Evolutionary conservation across 371 early-diverging fungal species (phyloP).

Genomic region (Lichtheimia ramosa): DNA sequence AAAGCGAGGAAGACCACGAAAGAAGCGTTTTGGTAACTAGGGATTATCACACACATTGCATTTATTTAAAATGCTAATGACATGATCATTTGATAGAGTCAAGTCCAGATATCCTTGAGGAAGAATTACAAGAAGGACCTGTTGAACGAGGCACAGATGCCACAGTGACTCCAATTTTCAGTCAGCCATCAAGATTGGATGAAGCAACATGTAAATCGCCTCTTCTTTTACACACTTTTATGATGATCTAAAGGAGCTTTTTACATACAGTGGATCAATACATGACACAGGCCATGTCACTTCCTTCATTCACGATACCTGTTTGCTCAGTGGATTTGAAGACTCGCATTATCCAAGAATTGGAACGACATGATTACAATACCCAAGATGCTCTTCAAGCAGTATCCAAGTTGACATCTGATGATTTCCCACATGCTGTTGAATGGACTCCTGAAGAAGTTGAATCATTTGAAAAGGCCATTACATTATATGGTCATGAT

Average conservation of each 20-base stretch:
- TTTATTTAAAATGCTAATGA: no score
- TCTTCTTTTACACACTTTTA: not conserved
- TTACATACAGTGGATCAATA: slow-evolving; percentile 44
- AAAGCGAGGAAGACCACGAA: slow-evolving; percentile 1
- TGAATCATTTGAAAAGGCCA: slow-evolving; percentile 65
- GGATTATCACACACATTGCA: no score
- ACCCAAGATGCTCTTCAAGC: slow-evolving; percentile 54
- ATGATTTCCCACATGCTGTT: slow-evolving; percentile 48
- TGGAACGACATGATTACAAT: slow-evolving; percentile 62
- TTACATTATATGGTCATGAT: slow-evolving; percentile 73
- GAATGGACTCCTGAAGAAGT: slow-evolving; percentile 64
- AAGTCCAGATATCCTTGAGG: not conserved
- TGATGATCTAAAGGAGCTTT: not conserved
- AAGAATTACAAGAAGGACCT: slow-evolving; percentile 1
- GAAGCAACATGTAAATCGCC: slow-evolving; percentile 33
- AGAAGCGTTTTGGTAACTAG: not conserved
- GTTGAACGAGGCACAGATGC: slow-evolving; percentile 47
- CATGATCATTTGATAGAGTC: not conserved
- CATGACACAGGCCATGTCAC: slow-evolving; percentile 39
- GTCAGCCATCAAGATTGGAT: slow-evolving; percentile 30
- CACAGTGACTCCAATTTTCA: slow-evolving; percentile 44
- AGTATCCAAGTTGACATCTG: slow-evolving; percentile 45
- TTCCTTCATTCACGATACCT: slow-evolving; percentile 38
- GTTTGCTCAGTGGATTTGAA: slow-evolving; percentile 53
- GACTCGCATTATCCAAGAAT: slow-evolving; percentile 60